Evolutionary conservation across 768 basidiomycete species (phyloP).

Genomic region (Paxillus ammoniavirescens): DNA sequence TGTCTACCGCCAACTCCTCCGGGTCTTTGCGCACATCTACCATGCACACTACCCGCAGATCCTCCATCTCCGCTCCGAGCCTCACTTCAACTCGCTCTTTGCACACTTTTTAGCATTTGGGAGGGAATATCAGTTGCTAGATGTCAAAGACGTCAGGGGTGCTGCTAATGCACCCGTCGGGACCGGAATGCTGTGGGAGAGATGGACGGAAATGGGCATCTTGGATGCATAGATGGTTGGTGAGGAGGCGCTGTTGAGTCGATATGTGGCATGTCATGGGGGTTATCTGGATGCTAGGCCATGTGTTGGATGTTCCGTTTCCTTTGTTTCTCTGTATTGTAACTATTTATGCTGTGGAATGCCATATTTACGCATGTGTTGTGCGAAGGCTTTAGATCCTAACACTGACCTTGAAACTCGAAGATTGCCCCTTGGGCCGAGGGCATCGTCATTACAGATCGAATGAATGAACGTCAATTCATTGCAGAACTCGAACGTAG

Average conservation of each 20-base stretch:
- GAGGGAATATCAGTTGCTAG: slow-evolving; percentile 87
- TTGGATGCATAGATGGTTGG: slow-evolving; percentile 39
- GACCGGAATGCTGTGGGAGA: slow-evolving; percentile 79
- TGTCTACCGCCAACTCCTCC: slow-evolving; percentile 94
- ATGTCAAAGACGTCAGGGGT: slow-evolving; percentile 85
- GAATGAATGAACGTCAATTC: slow-evolving; percentile 16
- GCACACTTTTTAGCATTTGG: slow-evolving; percentile 98
- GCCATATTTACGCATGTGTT: neutral
- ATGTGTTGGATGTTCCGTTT: neutral
- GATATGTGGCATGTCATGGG: neutral
- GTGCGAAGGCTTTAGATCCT: neutral
- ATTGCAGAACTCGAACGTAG: slow-evolving; percentile 27
- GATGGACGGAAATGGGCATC: slow-evolving; percentile 87
- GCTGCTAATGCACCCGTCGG: slow-evolving; percentile 60
- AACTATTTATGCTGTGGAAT: slow-evolving; percentile 1
- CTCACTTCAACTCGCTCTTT: slow-evolving; percentile 96
- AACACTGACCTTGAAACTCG: too few species aligned
- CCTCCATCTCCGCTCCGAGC: slow-evolving; percentile 89
- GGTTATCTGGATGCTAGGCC: neutral
- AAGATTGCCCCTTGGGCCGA: neutral
- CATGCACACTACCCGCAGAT: slow-evolving; percentile 91
- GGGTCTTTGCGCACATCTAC: slow-evolving; percentile 97
- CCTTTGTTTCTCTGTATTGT: slow-evolving; percentile 13
- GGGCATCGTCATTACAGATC: neutral
- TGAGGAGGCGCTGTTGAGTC: neutral